These are phyloP conservation scores for Geranium brycei DNA, from an alignment of 345 rosid species.

Conservation along the genomic window DNA sequence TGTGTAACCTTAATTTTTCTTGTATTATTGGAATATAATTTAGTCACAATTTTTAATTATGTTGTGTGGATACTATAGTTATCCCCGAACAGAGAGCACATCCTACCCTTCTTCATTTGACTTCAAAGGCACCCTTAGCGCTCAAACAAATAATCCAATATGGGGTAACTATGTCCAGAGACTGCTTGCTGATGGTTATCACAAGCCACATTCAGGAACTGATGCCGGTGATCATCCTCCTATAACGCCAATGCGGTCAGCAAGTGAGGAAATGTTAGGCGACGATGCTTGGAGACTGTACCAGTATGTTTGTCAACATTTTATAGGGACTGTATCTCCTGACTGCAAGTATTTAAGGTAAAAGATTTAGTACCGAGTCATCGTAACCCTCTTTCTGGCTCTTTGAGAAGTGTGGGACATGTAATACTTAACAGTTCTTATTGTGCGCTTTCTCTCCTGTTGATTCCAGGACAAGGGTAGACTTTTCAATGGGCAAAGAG, in stretches of 20 bases:
- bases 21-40: conserved; percentile 2
- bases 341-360: conserved; percentile 85
- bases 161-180: conserved; percentile 48
- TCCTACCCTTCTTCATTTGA: conserved; percentile 91
- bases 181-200: conserved; percentile 55
- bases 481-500: conserved; percentile 70
- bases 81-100: conserved; percentile 95
- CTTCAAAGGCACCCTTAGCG: conserved; percentile 62
- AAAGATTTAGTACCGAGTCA: neutral
- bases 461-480: conserved; percentile 58
- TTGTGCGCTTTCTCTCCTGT: conserved; percentile 4
- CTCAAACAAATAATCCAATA: conserved; percentile 38
- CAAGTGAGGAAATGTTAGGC: conserved; percentile 58
- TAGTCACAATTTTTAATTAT: conserved; percentile 1
- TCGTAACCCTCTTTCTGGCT: no score
- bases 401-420: no score
- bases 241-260: conserved; percentile 74
- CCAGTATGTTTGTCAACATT: conserved; percentile 87
- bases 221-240: conserved; percentile 99
- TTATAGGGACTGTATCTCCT: conserved; percentile 79
- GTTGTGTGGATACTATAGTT: conserved; percentile 27
- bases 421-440: neutral
- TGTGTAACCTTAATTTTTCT: neutral
- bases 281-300: conserved; percentile 88
- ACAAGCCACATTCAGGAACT: conserved; percentile 58